A percentile compares a stretch with the other conserved stretches of the same genome.
phyloP scores from a whole-genome alignment of 2,329 filamentous ascomycete species.

The Cladorrhinum sp. region DNA sequence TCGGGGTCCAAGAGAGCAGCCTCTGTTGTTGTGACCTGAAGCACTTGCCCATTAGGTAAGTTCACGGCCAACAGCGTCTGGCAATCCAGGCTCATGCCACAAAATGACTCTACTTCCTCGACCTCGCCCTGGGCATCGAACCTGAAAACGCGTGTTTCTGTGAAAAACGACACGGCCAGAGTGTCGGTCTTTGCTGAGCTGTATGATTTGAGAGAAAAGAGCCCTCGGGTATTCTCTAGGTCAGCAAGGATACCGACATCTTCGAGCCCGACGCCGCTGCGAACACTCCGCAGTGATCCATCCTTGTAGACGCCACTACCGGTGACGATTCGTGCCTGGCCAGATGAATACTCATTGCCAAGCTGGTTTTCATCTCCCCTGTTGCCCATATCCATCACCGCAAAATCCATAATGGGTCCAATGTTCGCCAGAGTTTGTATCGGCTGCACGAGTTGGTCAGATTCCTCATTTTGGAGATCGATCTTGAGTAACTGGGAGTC shows the following conservation, averaged over 20 bases:
- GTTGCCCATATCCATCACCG: slow-evolving; percentile 93
- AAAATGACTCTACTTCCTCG: slow-evolving; percentile 78
- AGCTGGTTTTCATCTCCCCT: slow-evolving; percentile 69
- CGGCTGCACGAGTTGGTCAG: slow-evolving; percentile 51
- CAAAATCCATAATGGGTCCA: slow-evolving; percentile 86
- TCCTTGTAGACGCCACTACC: slow-evolving; percentile 88
- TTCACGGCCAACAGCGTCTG: slow-evolving; percentile 71
- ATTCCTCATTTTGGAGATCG: slow-evolving; percentile 45
- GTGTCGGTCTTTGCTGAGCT: slow-evolving; percentile 58
- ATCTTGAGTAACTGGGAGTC: slow-evolving; percentile 81
- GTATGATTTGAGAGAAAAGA: slow-evolving; percentile 65
- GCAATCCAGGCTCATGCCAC: slow-evolving; percentile 65
- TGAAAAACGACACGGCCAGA: slow-evolving; percentile 75
- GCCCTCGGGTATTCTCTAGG: slow-evolving; percentile 67
- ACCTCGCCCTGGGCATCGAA: slow-evolving; percentile 74
- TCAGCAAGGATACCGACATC: slow-evolving; percentile 80
- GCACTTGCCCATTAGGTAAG: slow-evolving; percentile 57
- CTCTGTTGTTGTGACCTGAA: slow-evolving; percentile 71
- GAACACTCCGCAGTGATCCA: slow-evolving; percentile 82
- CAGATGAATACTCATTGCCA: slow-evolving; percentile 88
- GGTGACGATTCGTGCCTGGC: slow-evolving; percentile 88
- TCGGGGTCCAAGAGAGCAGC: slow-evolving; percentile 63
- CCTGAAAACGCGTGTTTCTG: slow-evolving; percentile 77
- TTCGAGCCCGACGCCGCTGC: slow-evolving; percentile 90
- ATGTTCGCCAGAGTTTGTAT: slow-evolving; percentile 80